phyloP scores from a whole-genome alignment of 352 stramenopile species.

The Pythium coloratum region DNA sequence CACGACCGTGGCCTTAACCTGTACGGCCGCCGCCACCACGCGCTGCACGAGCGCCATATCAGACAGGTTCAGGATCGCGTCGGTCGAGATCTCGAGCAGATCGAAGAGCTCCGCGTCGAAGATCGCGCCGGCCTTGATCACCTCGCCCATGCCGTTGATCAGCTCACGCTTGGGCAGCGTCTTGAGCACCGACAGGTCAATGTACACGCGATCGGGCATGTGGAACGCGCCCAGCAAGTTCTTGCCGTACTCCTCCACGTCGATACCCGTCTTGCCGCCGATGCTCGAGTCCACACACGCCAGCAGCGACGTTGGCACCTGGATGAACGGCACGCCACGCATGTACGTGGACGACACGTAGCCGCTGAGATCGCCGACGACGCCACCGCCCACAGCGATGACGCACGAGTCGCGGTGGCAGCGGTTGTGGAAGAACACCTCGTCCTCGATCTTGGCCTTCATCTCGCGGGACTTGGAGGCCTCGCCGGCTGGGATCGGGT shows the following conservation, averaged over 20 bases:
- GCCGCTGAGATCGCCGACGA: constrained; percentile 97
- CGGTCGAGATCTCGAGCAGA: constrained; percentile 91
- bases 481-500: constrained; percentile 67
- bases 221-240: constrained; percentile 99
- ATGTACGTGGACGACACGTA: constrained; percentile 98
- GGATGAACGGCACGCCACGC: constrained; percentile 85
- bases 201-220: constrained; percentile 97
- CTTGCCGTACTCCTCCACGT: constrained; percentile 93
- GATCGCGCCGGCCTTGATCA: constrained; percentile 98
- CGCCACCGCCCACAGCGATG: constrained; percentile 93
- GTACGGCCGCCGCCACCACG: constrained; percentile 59
- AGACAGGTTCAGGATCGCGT: constrained; percentile 63
- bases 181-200: constrained; percentile 92
- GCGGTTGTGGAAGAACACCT: constrained; percentile 77
- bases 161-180: constrained; percentile 97
- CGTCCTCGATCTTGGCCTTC: constrained; percentile 80
- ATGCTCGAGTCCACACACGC: constrained; percentile 99
- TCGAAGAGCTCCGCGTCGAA: constrained; percentile 93
- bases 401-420: constrained; percentile 84
- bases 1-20: constrained; percentile 97
- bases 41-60: constrained; percentile 72
- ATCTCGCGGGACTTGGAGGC: constrained; percentile 76
- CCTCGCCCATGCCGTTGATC: constrained; percentile 93
- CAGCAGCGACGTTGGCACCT: constrained; percentile 97
- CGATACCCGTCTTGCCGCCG: constrained; percentile 97